These are phyloP conservation scores for Aspergillus pseudoterreus DNA, from an alignment of 2,329 filamentous ascomycete species.

Conservation along the genomic window DNA sequence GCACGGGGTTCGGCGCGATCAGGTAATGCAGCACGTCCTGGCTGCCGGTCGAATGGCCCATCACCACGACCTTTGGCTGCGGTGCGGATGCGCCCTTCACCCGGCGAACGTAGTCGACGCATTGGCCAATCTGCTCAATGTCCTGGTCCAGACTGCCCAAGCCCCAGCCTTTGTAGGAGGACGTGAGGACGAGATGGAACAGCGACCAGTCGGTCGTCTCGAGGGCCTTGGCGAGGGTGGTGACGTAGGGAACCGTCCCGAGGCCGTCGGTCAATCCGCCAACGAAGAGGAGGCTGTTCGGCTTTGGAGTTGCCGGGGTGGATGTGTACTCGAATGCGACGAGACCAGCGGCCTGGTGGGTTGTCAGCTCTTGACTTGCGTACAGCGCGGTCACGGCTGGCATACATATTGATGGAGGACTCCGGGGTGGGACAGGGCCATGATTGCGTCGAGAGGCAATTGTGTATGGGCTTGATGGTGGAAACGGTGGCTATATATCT, in stretches of 20 bases:
- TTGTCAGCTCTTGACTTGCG: conserved; percentile 1
- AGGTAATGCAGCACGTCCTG: conserved; percentile 67
- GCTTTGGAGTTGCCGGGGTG: conserved; percentile 24
- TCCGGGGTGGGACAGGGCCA: conserved; percentile 24
- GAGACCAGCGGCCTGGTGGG: conserved; percentile 34
- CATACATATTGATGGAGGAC: conserved; percentile 37
- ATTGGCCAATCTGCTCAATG: conserved; percentile 50
- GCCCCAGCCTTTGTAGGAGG: conserved; percentile 55
- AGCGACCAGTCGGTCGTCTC: conserved; percentile 50
- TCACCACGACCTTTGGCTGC: conserved; percentile 57
- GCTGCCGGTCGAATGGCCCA: conserved; percentile 68
- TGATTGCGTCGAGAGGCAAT: conserved; percentile 1
- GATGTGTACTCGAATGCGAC: conserved; percentile 40
- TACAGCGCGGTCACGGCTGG: background rate
- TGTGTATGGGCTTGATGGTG: background rate
- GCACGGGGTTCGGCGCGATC: conserved; percentile 39
- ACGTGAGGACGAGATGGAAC: conserved; percentile 49
- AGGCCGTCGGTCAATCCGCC: conserved; percentile 58
- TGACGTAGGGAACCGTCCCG: conserved; percentile 52
- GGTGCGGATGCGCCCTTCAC: conserved; percentile 21
- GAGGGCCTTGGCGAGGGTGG: conserved; percentile 48
- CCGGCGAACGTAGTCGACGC: conserved; percentile 49
- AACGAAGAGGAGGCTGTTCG: conserved; percentile 55
- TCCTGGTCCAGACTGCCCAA: conserved; percentile 51
- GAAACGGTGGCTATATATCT: background rate